Conservation (phyloP, 768 basidiomycete genomes). For the Leccinellum albellum region DNA sequence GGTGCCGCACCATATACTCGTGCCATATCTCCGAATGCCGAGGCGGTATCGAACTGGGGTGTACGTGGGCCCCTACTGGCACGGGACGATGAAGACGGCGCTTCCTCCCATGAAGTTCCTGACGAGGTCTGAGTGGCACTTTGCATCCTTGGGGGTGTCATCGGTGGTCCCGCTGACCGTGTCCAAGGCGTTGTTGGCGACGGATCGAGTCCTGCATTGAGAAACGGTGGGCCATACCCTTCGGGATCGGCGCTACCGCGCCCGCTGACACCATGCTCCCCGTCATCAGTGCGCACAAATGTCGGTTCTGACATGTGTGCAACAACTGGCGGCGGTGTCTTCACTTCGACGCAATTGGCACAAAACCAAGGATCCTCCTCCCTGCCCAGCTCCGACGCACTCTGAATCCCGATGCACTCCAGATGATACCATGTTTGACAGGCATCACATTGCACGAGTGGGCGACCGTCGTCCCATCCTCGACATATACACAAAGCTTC, state of each 20-base stretch:
- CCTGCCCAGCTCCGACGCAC: constrained; percentile 59
- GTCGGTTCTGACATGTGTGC: constrained; percentile 50
- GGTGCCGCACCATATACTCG: constrained; percentile 40
- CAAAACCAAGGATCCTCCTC: constrained; percentile 80
- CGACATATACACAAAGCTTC: constrained; percentile 63
- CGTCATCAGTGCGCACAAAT: constrained; percentile 64
- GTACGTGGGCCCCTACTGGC: constrained; percentile 56
- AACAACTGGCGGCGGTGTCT: constrained; percentile 37
- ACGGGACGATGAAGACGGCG: constrained; percentile 40
- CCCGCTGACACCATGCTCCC: constrained; percentile 7
- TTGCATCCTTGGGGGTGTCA: constrained; percentile 44
- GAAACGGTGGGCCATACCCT: constrained; percentile 56
- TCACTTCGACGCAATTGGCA: constrained; percentile 52
- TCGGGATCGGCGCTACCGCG: constrained; percentile 24
- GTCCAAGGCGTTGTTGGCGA: constrained; percentile 56
- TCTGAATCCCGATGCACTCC: constrained; percentile 69
- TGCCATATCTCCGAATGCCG: constrained; percentile 33
- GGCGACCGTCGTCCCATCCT: constrained; percentile 66
- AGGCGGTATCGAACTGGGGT: constrained; percentile 39
- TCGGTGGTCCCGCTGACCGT: constrained; percentile 34
- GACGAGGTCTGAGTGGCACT: constrained; percentile 29
- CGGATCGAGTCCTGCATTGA: constrained; percentile 48
- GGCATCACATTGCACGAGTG: constrained; percentile 77
- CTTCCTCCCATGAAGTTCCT: constrained; percentile 45
- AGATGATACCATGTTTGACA: constrained; percentile 84